Evolutionary conservation across 768 basidiomycete species (phyloP).

Genomic region (Pleurotus citrinopileatus): DNA sequence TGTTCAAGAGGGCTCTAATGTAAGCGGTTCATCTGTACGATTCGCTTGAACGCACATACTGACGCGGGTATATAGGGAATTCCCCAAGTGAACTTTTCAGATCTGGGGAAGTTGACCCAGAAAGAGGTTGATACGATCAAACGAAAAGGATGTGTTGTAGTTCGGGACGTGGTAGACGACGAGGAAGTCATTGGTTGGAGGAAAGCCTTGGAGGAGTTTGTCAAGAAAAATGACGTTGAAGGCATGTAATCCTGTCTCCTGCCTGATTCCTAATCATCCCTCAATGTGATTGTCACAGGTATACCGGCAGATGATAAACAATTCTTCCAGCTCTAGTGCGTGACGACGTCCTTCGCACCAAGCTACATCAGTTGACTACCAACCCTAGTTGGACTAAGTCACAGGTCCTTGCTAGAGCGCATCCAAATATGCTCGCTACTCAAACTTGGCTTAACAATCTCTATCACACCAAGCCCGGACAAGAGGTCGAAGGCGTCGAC

Average conservation of each 20-base stretch:
- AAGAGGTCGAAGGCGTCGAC: conserved; percentile 41
- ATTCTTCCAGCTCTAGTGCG: conserved; percentile 58
- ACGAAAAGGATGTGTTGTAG: conserved; percentile 47
- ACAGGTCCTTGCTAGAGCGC: conserved; percentile 53
- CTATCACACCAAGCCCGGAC: conserved; percentile 33
- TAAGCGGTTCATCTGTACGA: conserved; percentile 22
- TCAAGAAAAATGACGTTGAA: conserved; percentile 45
- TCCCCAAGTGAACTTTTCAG: conserved; percentile 47
- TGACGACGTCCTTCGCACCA: background rate
- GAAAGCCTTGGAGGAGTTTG: conserved; percentile 43
- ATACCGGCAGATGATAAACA: conserved; percentile 49
- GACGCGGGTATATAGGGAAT: conserved; percentile 27
- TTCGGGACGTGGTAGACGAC: conserved; percentile 47
- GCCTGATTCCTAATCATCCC: background rate
- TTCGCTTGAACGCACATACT: background rate
- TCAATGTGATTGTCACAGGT: no score
- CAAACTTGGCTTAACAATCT: conserved; percentile 49
- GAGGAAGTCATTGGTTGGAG: conserved; percentile 48
- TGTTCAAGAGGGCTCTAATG: conserved; percentile 44
- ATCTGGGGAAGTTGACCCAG: conserved; percentile 37
- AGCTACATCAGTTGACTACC: background rate
- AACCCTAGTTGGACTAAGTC: conserved; percentile 26
- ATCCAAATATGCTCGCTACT: conserved; percentile 48
- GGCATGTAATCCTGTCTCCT: conserved; percentile 21
- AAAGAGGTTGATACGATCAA: conserved; percentile 40